A percentile compares a stretch with the other conserved stretches of the same genome.
Evolutionary conservation across 176 grass and related monocot species (phyloP).

Genomic region (Chloris gayana): DNA sequence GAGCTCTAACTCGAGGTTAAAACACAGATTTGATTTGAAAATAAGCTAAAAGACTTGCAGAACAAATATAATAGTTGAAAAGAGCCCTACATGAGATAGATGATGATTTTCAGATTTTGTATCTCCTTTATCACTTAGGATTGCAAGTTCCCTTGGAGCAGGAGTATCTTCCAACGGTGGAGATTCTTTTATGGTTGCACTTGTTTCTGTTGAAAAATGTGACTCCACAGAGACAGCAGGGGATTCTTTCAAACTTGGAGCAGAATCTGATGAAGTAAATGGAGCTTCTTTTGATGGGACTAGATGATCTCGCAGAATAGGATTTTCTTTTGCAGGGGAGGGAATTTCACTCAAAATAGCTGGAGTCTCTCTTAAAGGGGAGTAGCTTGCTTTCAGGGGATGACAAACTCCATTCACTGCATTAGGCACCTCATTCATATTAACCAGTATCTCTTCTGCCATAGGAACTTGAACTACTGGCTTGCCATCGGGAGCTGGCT

Average conservation of each 20-base stretch:
- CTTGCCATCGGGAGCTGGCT: no score
- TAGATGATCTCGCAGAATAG: slow-evolving; percentile 36
- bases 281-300: slow-evolving; percentile 42
- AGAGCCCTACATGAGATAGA: slow-evolving; percentile 56
- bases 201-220: slow-evolving; percentile 54
- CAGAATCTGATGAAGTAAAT: slow-evolving; percentile 37
- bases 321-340: slow-evolving; percentile 29
- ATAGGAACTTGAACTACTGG: slow-evolving; percentile 24
- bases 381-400: slow-evolving; percentile 34
- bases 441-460: slow-evolving; percentile 35
- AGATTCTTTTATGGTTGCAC: slow-evolving; percentile 26
- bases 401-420: slow-evolving; percentile 27
- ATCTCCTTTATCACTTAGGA: slow-evolving; percentile 48
- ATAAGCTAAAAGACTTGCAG: slow-evolving; percentile 5
- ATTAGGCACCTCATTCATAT: slow-evolving; percentile 45
- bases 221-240: slow-evolving; percentile 29
- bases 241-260: slow-evolving; percentile 40
- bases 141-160: slow-evolving; percentile 30
- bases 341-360: slow-evolving; percentile 41
- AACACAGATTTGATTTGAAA: neutral
- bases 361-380: slow-evolving; percentile 46
- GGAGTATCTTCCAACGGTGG: slow-evolving; percentile 11
- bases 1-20: neutral
- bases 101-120: slow-evolving; percentile 38
- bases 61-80: slow-evolving; percentile 22